phyloP scores from a whole-genome alignment of 495 filamentous ascomycete species.

The Amorphotheca resinae region DNA sequence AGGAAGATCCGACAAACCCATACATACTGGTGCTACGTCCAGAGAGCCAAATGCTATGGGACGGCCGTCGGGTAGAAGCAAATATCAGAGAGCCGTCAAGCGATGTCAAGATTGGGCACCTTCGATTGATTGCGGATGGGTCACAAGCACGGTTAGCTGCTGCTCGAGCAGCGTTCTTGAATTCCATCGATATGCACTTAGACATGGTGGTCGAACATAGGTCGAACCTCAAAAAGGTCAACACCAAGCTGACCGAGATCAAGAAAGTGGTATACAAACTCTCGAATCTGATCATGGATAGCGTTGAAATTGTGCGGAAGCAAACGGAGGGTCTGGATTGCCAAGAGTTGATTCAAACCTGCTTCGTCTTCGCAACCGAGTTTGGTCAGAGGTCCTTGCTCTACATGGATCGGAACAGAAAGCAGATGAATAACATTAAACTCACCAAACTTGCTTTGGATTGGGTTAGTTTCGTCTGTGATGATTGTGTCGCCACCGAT shows the following conservation, averaged over 20 bases:
- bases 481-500: slow-evolving; percentile 92
- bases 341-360: slow-evolving; percentile 95
- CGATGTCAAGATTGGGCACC: slow-evolving; percentile 74
- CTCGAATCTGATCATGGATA: slow-evolving; percentile 99
- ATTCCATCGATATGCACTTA: slow-evolving; percentile 65
- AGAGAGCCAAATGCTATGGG: slow-evolving; percentile 68
- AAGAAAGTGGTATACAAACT: slow-evolving; percentile 92
- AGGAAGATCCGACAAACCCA: slow-evolving; percentile 59
- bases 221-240: slow-evolving; percentile 86
- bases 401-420: slow-evolving; percentile 86
- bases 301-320: slow-evolving; percentile 78
- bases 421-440: slow-evolving; percentile 92
- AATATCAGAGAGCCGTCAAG: slow-evolving; percentile 64
- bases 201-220: slow-evolving; percentile 83
- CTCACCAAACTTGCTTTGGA: slow-evolving; percentile 86
- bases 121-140: slow-evolving; percentile 83
- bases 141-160: slow-evolving; percentile 66
- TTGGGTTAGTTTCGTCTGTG: slow-evolving; percentile 96
- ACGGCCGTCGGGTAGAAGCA: slow-evolving; percentile 60
- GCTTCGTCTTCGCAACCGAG: slow-evolving; percentile 95
- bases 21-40: slow-evolving; percentile 80
- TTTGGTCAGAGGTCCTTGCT: slow-evolving; percentile 89
- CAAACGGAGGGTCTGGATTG: slow-evolving; percentile 79
- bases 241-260: slow-evolving; percentile 83
- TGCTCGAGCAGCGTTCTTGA: slow-evolving; percentile 63